Evolutionary conservation across 1,139 yeast genomes (phyloP).

Genomic region (Debaryomyces robertsiae): DNA sequence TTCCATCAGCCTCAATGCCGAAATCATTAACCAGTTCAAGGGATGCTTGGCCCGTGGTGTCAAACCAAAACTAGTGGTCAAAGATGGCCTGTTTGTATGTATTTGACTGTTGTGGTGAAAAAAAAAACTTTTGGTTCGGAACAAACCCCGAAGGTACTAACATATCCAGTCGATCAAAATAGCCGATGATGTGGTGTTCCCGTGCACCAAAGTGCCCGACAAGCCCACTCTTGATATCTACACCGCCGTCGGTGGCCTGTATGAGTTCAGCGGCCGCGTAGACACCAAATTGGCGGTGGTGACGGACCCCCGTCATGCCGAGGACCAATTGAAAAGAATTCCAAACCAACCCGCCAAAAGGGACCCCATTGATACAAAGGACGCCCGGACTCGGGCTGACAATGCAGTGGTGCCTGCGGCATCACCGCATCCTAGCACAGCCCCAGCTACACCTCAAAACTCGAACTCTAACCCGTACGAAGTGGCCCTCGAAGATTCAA

Average conservation of each 20-base stretch:
- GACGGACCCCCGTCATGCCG: constrained; percentile 30
- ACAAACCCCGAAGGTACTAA: constrained; percentile 4
- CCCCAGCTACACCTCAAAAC: constrained; percentile 10
- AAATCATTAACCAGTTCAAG: constrained; percentile 26
- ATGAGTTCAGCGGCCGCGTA: constrained; percentile 34
- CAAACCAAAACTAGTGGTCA: constrained; percentile 38
- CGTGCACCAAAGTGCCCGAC: constrained; percentile 40
- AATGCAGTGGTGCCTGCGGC: background rate
- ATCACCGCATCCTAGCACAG: constrained; percentile 6
- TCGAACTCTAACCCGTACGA: constrained; percentile 21
- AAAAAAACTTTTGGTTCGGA: background rate
- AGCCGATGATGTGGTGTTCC: constrained; percentile 30
- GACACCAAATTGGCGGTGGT: constrained; percentile 35
- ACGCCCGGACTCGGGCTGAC: background rate
- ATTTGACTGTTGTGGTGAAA: constrained; percentile 4
- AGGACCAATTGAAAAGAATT: constrained; percentile 4
- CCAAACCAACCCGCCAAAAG: background rate
- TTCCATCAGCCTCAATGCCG: constrained; percentile 30
- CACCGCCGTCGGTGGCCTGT: constrained; percentile 17
- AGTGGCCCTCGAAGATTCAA: constrained; percentile 24
- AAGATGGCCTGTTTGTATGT: constrained; percentile 38
- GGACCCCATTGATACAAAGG: constrained; percentile 4
- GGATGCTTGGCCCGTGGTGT: constrained; percentile 18
- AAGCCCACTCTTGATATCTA: constrained; percentile 41
- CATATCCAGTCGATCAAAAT: constrained; percentile 31